phyloP scores from a whole-genome alignment of 495 filamentous ascomycete genomes.

The Trichocladium antarcticum region DNA sequence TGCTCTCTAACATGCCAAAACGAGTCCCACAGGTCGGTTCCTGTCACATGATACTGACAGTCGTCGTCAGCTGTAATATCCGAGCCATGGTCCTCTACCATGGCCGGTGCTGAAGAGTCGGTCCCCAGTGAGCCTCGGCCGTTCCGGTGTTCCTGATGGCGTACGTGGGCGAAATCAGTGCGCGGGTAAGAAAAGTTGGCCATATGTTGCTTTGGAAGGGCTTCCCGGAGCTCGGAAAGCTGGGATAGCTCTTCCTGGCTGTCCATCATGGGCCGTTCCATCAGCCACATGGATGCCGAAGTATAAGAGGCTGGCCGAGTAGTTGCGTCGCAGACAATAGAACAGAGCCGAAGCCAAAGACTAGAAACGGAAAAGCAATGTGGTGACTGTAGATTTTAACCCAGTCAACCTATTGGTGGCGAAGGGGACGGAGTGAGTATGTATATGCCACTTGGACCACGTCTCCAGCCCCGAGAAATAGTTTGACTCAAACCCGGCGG shows the following conservation, averaged over 20 bases:
- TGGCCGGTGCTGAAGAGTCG: slow-evolving; percentile 18
- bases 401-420: neutral
- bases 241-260: neutral
- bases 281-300: neutral
- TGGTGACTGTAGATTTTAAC: neutral
- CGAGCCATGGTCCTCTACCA: slow-evolving; percentile 24
- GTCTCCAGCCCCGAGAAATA: neutral
- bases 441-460: neutral
- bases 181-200: slow-evolving; percentile 17
- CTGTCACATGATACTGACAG: slow-evolving; percentile 12
- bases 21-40: slow-evolving; percentile 19
- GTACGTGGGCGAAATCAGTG: neutral
- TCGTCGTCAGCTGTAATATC: slow-evolving; percentile 25
- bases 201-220: neutral
- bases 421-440: neutral
- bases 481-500: neutral
- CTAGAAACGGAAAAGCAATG: neutral
- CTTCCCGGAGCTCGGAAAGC: neutral
- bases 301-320: too few species aligned
- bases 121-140: slow-evolving; percentile 19
- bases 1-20: slow-evolving; percentile 7
- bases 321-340: neutral
- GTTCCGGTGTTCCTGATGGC: neutral
- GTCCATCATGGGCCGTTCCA: slow-evolving; percentile 8
- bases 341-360: neutral